Evolutionary conservation across 306 rosid genomes (phyloP).

Genomic region (Glycyrrhiza uralensis): DNA sequence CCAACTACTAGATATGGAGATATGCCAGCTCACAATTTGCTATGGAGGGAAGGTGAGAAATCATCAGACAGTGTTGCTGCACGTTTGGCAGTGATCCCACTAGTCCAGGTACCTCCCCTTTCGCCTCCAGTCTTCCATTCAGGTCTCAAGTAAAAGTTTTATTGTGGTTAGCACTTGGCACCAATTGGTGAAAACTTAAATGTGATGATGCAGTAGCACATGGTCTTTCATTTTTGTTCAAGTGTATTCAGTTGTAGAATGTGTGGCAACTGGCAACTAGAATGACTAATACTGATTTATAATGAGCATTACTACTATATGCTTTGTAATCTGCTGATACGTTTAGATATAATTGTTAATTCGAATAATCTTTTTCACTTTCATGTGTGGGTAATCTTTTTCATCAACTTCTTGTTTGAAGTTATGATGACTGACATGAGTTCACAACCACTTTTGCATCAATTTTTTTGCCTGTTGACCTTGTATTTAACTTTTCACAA

Average conservation of each 20-base stretch:
- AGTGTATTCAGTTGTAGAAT: neutral
- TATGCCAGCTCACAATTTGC: conserved; percentile 87
- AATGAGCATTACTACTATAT: neutral
- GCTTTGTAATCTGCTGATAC: neutral
- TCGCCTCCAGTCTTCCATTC: neutral
- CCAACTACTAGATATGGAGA: conserved; percentile 81
- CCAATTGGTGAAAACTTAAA: conserved; percentile 5
- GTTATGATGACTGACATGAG: neutral
- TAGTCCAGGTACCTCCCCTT: conserved; percentile 60
- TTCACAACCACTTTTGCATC: neutral
- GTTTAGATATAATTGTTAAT: neutral
- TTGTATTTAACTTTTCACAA: neutral
- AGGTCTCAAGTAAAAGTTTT: neutral
- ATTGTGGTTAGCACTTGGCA: neutral
- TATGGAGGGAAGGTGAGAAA: conserved; percentile 89
- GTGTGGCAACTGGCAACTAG: neutral
- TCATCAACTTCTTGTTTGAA: neutral
- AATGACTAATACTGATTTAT: neutral
- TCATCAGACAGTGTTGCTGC: conserved; percentile 82
- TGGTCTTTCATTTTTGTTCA: neutral
- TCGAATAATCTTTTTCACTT: neutral
- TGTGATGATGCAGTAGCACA: neutral
- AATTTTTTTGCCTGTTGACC: neutral
- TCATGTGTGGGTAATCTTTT: neutral
- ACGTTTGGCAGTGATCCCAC: conserved; percentile 78